Conservation (phyloP, 2,329 filamentous ascomycete genomes). For the Sclerotinia glacialis region DNA sequence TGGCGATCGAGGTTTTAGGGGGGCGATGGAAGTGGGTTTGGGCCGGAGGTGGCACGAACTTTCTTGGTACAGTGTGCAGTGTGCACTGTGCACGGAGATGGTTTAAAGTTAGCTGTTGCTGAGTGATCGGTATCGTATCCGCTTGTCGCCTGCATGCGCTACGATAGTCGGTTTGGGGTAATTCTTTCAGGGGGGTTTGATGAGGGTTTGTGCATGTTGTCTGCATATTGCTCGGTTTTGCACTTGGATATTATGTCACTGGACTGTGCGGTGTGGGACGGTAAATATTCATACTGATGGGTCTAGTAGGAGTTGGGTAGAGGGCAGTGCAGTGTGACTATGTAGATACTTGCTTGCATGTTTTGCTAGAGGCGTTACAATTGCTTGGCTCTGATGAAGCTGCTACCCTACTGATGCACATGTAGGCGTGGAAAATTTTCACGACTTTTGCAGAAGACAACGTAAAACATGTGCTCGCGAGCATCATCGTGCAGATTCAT, state of each 20-base stretch:
- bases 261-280: not conserved
- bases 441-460: not conserved
- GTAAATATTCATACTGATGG: not conserved
- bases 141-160: not conserved
- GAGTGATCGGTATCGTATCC: not conserved
- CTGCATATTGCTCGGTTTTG: not conserved
- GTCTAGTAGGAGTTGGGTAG: not conserved
- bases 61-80: not conserved
- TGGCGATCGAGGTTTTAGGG: not conserved
- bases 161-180: not conserved
- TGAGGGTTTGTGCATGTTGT: not conserved
- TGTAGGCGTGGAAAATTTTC: not conserved
- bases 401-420: not conserved
- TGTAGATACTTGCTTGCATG: not conserved
- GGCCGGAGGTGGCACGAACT: not conserved
- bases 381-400: not conserved
- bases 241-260: not conserved
- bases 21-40: not conserved
- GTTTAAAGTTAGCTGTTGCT: too few species aligned
- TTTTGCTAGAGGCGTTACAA: not conserved
- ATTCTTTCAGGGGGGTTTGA: not conserved
- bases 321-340: not conserved
- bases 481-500: constrained; percentile 7
- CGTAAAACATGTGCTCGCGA: not conserved
- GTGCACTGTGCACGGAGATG: not conserved